phyloP scores from a whole-genome alignment of 129 eudicot genomes.

The Flaveria bidentis region DNA sequence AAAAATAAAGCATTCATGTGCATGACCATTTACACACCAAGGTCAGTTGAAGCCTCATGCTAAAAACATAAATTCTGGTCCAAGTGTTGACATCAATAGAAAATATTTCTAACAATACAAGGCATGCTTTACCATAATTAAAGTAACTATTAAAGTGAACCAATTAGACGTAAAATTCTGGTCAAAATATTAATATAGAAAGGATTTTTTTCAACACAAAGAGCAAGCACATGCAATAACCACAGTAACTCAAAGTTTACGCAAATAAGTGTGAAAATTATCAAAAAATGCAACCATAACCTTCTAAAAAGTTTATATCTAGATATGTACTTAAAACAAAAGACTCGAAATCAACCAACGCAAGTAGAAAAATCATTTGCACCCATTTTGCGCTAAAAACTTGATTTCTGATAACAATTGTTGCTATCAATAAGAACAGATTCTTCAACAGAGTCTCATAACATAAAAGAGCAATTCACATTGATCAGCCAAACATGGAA shows the following conservation, averaged over 20 bases:
- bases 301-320: neutral
- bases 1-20: neutral
- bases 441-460: neutral
- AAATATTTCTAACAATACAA: neutral
- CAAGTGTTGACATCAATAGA: neutral
- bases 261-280: neutral
- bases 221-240: neutral
- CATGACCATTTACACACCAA: neutral
- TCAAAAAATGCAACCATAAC: neutral
- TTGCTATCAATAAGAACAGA: neutral
- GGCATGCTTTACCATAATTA: neutral
- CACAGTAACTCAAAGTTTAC: constrained; percentile 2
- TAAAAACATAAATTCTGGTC: neutral
- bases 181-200: neutral
- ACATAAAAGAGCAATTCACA: neutral
- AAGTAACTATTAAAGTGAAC: neutral
- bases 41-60: neutral
- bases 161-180: no score
- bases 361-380: neutral
- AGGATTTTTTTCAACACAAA: neutral
- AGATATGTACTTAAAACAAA: neutral
- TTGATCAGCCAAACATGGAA: neutral
- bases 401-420: constrained; percentile 2
- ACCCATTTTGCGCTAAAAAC: neutral
- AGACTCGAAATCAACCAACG: neutral